Evolutionary conservation across 2,329 filamentous ascomycete species (phyloP).

Genomic region (Bisporella sp.): DNA sequence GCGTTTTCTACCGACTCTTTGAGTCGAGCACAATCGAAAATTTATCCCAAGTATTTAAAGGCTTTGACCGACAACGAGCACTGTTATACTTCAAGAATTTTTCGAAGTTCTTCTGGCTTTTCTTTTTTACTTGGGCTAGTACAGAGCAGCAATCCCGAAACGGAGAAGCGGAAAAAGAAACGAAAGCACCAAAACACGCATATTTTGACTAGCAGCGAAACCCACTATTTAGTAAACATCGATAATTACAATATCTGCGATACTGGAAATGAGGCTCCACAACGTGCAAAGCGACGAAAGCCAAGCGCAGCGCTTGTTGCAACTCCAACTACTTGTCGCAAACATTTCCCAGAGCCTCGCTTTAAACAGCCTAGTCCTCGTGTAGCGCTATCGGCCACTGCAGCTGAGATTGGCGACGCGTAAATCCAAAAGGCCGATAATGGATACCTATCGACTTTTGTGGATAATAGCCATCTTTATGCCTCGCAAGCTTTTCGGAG

Average conservation of each 20-base stretch:
- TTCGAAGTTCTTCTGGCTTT: too few relatives aligned
- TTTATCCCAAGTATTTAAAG: too few relatives aligned
- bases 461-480: neutral
- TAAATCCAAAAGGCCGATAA: neutral
- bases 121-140: neutral
- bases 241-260: neutral
- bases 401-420: neutral
- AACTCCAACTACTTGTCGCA: neutral
- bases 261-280: neutral
- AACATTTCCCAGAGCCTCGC: too few relatives aligned
- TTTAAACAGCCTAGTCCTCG: too few relatives aligned
- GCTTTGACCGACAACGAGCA: too few relatives aligned
- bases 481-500: neutral
- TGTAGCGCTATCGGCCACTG: neutral
- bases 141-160: neutral
- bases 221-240: neutral
- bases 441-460: neutral
- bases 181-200: neutral
- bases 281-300: neutral
- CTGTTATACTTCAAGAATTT: too few relatives aligned
- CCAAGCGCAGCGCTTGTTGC: neutral
- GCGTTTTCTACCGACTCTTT: too few relatives aligned
- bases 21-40: too few relatives aligned
- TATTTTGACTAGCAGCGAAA: neutral
- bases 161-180: neutral